Evolutionary conservation across 805 yeast species (phyloP), one percentile per base, ranked within the genome.

Genomic region (Cephaloascus albidus): DNA sequence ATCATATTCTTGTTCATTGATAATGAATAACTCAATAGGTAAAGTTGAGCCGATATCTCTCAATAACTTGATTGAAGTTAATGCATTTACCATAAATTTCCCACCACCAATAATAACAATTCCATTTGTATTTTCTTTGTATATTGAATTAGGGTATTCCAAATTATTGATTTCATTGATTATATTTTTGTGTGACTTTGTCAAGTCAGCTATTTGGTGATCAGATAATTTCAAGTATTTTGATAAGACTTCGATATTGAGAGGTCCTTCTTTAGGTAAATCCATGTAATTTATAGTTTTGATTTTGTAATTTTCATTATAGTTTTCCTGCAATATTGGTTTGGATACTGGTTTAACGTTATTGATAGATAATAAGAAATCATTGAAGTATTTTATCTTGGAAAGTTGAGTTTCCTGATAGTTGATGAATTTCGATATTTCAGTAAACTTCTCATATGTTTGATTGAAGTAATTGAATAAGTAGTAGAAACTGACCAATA

Each of bases 21-120:
- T 69, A 45, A 66, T 46, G 16, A 66, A 47, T 14, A 66, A 50
- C 43, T 66, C 70, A 1, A 61, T 63, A 0, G 71, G 71, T 19
- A 63, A 49, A 18, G 48, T 47, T 3, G 67, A 62, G 3, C 71
- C 70, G 17, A 61, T 38, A 35, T 57, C 64, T 35, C 72, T 51
- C 16, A 64, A 42, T 23, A 23, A 23, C 28, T 23, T 23, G 6
- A 23, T 23, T 6, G 28, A 23, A 8, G 28, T 23, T 23, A 23
- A 23, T 8, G 28, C 28, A 10, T 61, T 43, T 6, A 57, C 38
- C 18, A 62, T 43, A 37, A 53, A 61, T 40, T 48, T 48, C 3
- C 54, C 56, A 4, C 68, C 68, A 3, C 68, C 68, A 20, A 62
- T 56, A 31, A 60, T 33, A 1, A 60, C 67, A 10, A 61, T 47